A percentile compares a stretch with the other conserved stretches of the same genome.
phyloP scores from a whole-genome alignment of 495 filamentous ascomycete genomes.

The Daldinia vernicosa region DNA sequence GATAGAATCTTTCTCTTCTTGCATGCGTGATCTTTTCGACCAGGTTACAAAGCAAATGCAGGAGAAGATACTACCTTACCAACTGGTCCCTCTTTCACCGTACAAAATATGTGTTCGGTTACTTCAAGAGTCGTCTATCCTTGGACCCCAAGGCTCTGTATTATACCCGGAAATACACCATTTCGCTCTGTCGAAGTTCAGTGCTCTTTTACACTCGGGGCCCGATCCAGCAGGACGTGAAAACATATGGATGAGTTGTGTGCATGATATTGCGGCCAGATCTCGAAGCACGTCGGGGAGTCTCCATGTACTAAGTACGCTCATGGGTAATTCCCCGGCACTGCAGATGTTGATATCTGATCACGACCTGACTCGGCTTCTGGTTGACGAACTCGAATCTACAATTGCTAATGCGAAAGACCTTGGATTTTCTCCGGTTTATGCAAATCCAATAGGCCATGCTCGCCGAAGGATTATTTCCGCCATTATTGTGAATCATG shows the following conservation, averaged over 20 bases:
- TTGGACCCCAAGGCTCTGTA: constrained; percentile 51
- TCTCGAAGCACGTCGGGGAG: constrained; percentile 67
- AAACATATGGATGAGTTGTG: constrained; percentile 53
- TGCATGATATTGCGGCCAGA: constrained; percentile 57
- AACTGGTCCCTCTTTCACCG: constrained; percentile 44
- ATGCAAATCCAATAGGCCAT: constrained; percentile 48
- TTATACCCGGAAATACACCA: constrained; percentile 60
- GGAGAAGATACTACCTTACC: constrained; percentile 26
- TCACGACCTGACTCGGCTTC: constrained; percentile 55
- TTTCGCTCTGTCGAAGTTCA: constrained; percentile 67
- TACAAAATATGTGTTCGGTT: constrained; percentile 71
- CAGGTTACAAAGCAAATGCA: constrained; percentile 48
- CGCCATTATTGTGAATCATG: constrained; percentile 64
- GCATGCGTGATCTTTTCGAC: constrained; percentile 63
- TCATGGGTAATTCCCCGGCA: constrained; percentile 50
- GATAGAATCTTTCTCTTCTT: constrained; percentile 63
- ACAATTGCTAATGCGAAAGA: constrained; percentile 48
- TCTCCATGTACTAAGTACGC: constrained; percentile 71
- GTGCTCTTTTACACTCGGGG: constrained; percentile 54
- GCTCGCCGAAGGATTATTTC: constrained; percentile 68
- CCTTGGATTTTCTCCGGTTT: constrained; percentile 51
- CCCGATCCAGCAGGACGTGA: constrained; percentile 49
- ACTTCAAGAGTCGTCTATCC: constrained; percentile 69
- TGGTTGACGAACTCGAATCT: constrained; percentile 61
- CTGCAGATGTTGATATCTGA: constrained; percentile 52